Conservation (phyloP, 768 basidiomycete species). For the Peribolospora baueri region DNA sequence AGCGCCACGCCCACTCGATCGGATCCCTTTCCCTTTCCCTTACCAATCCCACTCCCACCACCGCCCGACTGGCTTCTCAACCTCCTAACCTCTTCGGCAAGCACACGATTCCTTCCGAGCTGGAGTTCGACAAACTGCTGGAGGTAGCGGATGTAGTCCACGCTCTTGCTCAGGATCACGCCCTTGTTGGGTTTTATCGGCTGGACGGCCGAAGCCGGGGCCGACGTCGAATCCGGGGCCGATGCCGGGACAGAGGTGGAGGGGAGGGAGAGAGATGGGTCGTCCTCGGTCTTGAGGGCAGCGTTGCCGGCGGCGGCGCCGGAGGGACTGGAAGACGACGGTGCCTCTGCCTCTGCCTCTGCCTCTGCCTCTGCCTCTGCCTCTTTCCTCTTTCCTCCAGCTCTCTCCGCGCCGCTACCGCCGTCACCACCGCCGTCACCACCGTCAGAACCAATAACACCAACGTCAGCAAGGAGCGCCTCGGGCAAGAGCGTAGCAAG, state of each 20-base stretch:
- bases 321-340: not conserved
- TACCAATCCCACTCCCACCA: not conserved
- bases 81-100: slow-evolving; percentile 4
- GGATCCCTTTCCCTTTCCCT: not conserved
- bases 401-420: slow-evolving; percentile 13
- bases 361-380: not conserved
- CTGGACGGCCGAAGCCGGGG: not conserved
- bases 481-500: slow-evolving; percentile 72
- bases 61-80: not conserved
- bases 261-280: not conserved
- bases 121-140: slow-evolving; percentile 8
- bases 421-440: slow-evolving; percentile 12
- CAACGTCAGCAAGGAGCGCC: slow-evolving; percentile 30
- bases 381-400: not conserved
- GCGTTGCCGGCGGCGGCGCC: not conserved
- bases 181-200: slow-evolving; percentile 72
- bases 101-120: slow-evolving; percentile 4
- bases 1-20: not conserved
- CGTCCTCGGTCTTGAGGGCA: not conserved
- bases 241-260: not conserved
- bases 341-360: not conserved
- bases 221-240: slow-evolving; percentile 1
- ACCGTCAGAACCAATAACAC: slow-evolving; percentile 1
- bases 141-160: slow-evolving; percentile 34
- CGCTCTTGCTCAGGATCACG: slow-evolving; percentile 66